phyloP scores from a whole-genome alignment of 768 basidiomycete genomes.

The Kwoniella europaea region DNA sequence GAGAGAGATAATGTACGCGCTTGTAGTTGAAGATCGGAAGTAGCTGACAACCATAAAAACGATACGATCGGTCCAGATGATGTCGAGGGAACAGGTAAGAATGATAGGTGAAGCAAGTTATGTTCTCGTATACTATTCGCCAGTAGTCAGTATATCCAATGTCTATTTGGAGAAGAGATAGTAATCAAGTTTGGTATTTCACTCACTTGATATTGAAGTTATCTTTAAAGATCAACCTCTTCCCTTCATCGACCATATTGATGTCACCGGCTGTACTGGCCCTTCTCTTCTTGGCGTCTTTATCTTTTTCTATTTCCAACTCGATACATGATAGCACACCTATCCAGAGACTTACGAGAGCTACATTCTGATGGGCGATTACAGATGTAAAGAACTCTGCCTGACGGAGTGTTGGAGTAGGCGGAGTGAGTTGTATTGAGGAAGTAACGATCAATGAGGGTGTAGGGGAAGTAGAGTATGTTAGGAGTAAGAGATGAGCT shows the following conservation, averaged over 20 bases:
- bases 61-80: conserved; percentile 38
- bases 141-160: conserved; percentile 6
- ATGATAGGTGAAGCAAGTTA: conserved; percentile 52
- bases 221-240: conserved; percentile 30
- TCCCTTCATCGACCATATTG: conserved; percentile 26
- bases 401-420: conserved; percentile 44
- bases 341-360: conserved; percentile 53
- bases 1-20: conserved; percentile 32
- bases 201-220: conserved; percentile 51
- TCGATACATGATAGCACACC: conserved; percentile 54
- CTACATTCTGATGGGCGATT: conserved; percentile 38
- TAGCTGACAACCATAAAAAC: conserved; percentile 48
- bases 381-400: conserved; percentile 54
- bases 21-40: conserved; percentile 42
- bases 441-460: conserved; percentile 37
- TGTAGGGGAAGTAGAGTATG: conserved; percentile 23
- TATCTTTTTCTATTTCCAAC: conserved; percentile 51
- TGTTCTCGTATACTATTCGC: conserved; percentile 52
- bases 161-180: background rate
- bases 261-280: conserved; percentile 23
- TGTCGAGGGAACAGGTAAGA: conserved; percentile 32
- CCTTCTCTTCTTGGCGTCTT: conserved; percentile 33
- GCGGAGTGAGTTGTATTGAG: conserved; percentile 40
- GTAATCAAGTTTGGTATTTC: background rate
- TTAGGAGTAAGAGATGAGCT: conserved; percentile 49